Percentiles rank a stretch among this genome's conserved stretches.
phyloP scores from a whole-genome alignment of 306 rosid species.

The Castanea sativa region DNA sequence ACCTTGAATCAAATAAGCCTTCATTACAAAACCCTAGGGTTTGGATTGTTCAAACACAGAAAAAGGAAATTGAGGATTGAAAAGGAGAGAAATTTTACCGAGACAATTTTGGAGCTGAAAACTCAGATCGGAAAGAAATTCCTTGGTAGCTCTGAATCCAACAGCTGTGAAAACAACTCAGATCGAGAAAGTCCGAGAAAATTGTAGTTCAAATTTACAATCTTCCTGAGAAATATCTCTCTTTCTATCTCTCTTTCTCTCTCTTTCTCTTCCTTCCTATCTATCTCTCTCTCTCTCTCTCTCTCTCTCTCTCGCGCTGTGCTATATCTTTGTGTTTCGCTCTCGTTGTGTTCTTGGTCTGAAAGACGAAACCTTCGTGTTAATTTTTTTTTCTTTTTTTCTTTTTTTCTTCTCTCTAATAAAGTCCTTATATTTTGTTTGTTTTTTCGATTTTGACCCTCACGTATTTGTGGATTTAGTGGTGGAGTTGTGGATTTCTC shows the following conservation, averaged over 20 bases:
- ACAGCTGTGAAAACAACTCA: conserved; percentile 29
- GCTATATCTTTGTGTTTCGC: conserved; percentile 21
- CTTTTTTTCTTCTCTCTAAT: background rate
- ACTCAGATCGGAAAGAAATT: conserved; percentile 61
- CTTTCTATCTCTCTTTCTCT: background rate
- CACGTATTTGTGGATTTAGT: background rate
- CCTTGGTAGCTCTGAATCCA: conserved; percentile 33
- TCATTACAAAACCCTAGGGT: conserved; percentile 24
- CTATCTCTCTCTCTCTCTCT: conserved; percentile 15
- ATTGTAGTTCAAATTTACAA: conserved; percentile 3
- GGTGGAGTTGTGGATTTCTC: background rate
- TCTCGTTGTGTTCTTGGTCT: conserved; percentile 58
- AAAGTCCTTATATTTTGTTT: background rate
- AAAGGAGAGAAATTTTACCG: conserved; percentile 31
- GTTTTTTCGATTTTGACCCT: conserved; percentile 14
- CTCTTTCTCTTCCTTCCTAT: background rate
- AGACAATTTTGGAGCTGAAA: conserved; percentile 26
- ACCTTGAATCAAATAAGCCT: conserved; percentile 5
- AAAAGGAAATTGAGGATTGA: conserved; percentile 1
- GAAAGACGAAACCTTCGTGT: conserved; percentile 46
- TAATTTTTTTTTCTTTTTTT: background rate
- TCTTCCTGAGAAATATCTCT: conserved; percentile 11
- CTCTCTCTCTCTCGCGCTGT: conserved; percentile 4
- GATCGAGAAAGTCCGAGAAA: conserved; percentile 48
- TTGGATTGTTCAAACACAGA: conserved; percentile 21